Evolutionary conservation across 805 yeast species (phyloP), one percentile per base, ranked within the genome.

Genomic region (Dipodascus geniculatus): DNA sequence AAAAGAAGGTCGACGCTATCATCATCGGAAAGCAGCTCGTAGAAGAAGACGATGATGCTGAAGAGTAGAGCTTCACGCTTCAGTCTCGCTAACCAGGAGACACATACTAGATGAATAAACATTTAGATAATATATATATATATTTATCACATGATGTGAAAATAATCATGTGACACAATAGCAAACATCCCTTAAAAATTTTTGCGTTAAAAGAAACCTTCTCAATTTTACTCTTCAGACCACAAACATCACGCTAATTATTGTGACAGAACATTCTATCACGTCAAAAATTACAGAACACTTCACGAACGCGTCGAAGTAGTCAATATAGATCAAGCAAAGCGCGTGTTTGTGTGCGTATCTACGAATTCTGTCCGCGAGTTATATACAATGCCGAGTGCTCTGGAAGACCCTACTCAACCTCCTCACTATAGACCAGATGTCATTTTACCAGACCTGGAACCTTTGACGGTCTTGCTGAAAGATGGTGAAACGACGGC

Each of bases 401-500:
- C 73, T 56, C 71, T 75, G 58, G 80, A 76, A 56, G 79, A 75
- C 56, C 76, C 72, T 35, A 63, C 72, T 48, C 80, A 78, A 58
- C 71, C 76, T 14, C 72, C 75, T 9, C 73, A 72, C 57, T 75
- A 66, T 63, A 64, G 77, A 59, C 74, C 77, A 66, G 61, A 66
- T 68, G 51, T 76, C 68, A 61, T 69, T 22, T 65, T 61, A 19
- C 56, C 61, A n/a, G 62, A 56, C 35, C 74, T 81, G 31, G 81
- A 77, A 51, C 80, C 93, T 3, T 81, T 83, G 61, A 87, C 95
- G 1, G 87, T 88, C 1, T 70, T 88, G 11, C 72, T 89, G 23
- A 84, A 86, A 63, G 96, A 90, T 67, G 88, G 91, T 17, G 93
- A 87, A 59, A 89, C 97, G 1, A 81, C 90, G 0, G 97, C 97